Evolutionary conservation across 148 eudicot genomes (phyloP).

Genomic region (Nepenthes gracilis): DNA sequence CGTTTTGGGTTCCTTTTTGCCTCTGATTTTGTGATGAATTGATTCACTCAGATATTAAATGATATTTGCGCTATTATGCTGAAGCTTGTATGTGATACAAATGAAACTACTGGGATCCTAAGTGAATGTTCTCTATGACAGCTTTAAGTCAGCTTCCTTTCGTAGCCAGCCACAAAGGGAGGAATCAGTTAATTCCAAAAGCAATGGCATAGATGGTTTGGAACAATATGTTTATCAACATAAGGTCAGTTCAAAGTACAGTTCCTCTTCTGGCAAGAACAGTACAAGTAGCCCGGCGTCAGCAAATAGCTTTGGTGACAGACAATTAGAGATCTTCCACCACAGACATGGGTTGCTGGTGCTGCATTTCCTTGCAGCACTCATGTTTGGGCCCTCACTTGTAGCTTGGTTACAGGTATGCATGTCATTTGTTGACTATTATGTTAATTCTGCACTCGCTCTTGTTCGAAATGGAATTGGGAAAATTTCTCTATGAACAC

Average conservation of each 20-base stretch:
- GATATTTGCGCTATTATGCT: background rate
- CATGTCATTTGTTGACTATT: background rate
- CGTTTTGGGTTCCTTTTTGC: too few relatives aligned
- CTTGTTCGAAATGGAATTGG: background rate
- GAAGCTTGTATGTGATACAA: background rate
- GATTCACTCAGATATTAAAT: too few relatives aligned
- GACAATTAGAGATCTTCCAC: constrained; percentile 80
- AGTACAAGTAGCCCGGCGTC: constrained; percentile 36
- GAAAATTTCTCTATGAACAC: background rate
- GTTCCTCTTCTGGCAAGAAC: constrained; percentile 21
- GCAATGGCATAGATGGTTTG: constrained; percentile 16
- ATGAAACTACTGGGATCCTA: background rate
- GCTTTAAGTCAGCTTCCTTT: constrained; percentile 79
- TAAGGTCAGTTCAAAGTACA: constrained; percentile 15
- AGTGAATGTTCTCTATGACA: constrained; percentile 21
- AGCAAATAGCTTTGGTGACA: constrained; percentile 58
- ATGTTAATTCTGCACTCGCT: background rate
- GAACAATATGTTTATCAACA: constrained; percentile 19
- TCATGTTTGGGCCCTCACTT: constrained; percentile 85
- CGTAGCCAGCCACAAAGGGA: constrained; percentile 50
- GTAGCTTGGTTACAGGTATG: constrained; percentile 88
- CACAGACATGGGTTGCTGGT: constrained; percentile 83
- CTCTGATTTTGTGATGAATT: too few relatives aligned
- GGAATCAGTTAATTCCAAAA: constrained; percentile 34
- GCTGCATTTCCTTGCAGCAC: constrained; percentile 68